Evolutionary conservation across 257 asterid genomes (phyloP), one percentile per base, ranked within the genome.

Genomic region (Prunella vulgaris): DNA sequence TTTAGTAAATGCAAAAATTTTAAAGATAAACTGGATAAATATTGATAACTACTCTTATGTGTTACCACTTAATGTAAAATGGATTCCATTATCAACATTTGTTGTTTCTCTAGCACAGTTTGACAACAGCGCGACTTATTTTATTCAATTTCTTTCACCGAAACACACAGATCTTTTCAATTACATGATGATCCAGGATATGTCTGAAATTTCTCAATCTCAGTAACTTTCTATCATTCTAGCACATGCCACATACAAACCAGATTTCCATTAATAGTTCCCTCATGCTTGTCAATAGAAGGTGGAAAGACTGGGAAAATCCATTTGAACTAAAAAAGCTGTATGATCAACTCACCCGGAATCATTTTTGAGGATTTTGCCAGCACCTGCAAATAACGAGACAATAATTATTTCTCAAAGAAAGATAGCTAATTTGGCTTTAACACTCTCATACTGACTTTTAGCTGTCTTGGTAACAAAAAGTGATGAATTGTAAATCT

Each of bases 291-390:
- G 35, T 25, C 9, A 25, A 71, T 28, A 70, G 48, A 38, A 62
- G 28, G 14, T 13, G 5, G 56, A 30, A 10, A 21, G 9, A 20
- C 22, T 59, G 53, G 21, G 21, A n/a, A 52, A 52, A 52, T 52
- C 27, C 59, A 18, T 18, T 52, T 52, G 13, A 52, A 52, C 59
- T 52, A 18, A 28, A 57, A 49, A 6, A 72, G 15, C 58, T 17
- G 6, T 9, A 56, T 18, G 64, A 71, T 63, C 32, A 60, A 60
- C 90, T 76, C 79, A 90, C 96, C 95, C 62, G 96, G 95, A 80
- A 87, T 90, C 96, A 90, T 90, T 87, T 90, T 90, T 14, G 96
- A 90, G 63, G 96, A 90, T 81, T 87, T 87, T 24, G 96, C 96
- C 79, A 90, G 85, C 71, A 90, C 96, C 96, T 90, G 79, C 73